A percentile compares a stretch with the other conserved stretches of the same genome.
Evolutionary conservation across 1,284 basidiomycete genomes (phyloP).

Genomic region (Apiotrichum mycotoxinovorans): DNA sequence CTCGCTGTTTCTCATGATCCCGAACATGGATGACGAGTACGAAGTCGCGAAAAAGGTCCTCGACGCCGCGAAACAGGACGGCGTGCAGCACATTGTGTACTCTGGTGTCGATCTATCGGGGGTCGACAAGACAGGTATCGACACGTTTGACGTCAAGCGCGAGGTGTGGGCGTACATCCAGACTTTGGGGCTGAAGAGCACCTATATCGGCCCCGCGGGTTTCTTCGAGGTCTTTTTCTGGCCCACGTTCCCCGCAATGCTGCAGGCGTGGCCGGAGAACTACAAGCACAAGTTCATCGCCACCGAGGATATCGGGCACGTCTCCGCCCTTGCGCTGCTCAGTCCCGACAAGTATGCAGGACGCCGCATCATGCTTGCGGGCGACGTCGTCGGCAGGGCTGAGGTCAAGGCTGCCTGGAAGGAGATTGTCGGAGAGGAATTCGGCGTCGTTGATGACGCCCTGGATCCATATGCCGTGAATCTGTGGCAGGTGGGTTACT

Average conservation of each 20-base stretch:
- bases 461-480: not conserved
- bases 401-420: not conserved
- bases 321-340: not conserved
- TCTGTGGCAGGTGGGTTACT: not conserved
- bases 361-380: not conserved
- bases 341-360: not conserved
- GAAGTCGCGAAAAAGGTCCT: slow-evolving; percentile 31
- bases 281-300: slow-evolving; percentile 5
- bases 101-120: slow-evolving; percentile 23
- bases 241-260: not conserved
- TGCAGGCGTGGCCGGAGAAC: not conserved
- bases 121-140: not conserved
- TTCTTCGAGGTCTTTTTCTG: slow-evolving; percentile 1
- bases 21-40: not conserved
- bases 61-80: slow-evolving; percentile 43
- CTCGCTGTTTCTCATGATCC: slow-evolving; percentile 1
- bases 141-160: slow-evolving; percentile 3
- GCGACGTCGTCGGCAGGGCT: not conserved
- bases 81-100: slow-evolving; percentile 51
- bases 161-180: not conserved
- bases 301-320: slow-evolving; percentile 5
- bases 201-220: slow-evolving; percentile 1
- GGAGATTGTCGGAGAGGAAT: not conserved
- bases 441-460: not conserved
- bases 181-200: not conserved